These are phyloP conservation scores for Botrytis elliptica DNA, from an alignment of 2,329 filamentous ascomycete species.

Conservation along the genomic window DNA sequence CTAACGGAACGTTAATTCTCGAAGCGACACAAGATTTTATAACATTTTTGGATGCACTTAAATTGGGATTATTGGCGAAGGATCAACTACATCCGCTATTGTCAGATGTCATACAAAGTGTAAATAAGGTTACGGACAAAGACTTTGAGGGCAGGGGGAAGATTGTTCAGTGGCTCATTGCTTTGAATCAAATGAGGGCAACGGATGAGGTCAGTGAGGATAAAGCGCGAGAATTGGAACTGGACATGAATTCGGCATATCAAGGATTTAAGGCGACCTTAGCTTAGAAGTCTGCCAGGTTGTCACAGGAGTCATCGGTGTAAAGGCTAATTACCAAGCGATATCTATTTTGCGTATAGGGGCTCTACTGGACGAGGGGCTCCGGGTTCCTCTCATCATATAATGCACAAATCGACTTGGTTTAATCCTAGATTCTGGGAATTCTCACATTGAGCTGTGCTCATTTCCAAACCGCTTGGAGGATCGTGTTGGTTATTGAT, in stretches of 20 bases:
- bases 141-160: constrained; percentile 96
- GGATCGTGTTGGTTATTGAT: neutral
- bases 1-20: constrained; percentile 64
- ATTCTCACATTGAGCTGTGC: neutral
- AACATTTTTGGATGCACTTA: constrained; percentile 92
- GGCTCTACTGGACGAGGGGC: too few species aligned
- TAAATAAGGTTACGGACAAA: constrained; percentile 92
- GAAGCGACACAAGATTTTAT: constrained; percentile 98
- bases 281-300: constrained; percentile 24
- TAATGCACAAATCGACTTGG: neutral
- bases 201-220: constrained; percentile 86
- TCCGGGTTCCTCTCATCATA: neutral
- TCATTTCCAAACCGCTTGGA: neutral
- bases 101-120: constrained; percentile 93
- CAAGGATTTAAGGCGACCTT: constrained; percentile 75
- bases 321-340: neutral
- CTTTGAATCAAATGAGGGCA: constrained; percentile 95
- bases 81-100: constrained; percentile 94
- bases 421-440: too few species aligned
- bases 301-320: neutral
- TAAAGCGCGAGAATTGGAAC: constrained; percentile 82
- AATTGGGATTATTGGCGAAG: constrained; percentile 88
- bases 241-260: constrained; percentile 94
- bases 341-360: neutral
- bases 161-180: constrained; percentile 98